These are phyloP conservation scores for Chara braunii DNA, from an alignment of 139 green algal species.

Conservation along the genomic window DNA sequence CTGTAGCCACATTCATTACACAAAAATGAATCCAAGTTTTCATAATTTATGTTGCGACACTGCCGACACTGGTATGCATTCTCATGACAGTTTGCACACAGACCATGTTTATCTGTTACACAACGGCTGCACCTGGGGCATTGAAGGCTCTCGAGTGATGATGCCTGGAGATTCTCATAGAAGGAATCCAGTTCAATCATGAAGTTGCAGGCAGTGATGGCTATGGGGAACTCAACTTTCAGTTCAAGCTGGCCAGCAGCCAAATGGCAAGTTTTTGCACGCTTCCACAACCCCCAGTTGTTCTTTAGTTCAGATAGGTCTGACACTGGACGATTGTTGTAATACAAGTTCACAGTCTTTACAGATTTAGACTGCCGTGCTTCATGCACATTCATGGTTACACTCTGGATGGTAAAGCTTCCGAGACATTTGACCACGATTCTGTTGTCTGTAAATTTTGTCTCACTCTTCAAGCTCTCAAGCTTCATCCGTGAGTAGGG, in stretches of 20 bases:
- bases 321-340: conserved; percentile 32
- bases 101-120: conserved; percentile 47
- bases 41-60: conserved; percentile 60
- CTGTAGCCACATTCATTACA: conserved; percentile 56
- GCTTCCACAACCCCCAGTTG: conserved; percentile 39
- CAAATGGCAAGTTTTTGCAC: conserved; percentile 19
- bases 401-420: conserved; percentile 32
- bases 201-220: conserved; percentile 42
- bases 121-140: conserved; percentile 48
- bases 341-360: conserved; percentile 42
- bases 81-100: conserved; percentile 51
- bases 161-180: conserved; percentile 38
- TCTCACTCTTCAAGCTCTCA: conserved; percentile 40
- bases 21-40: conserved; percentile 51
- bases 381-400: conserved; percentile 37
- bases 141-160: conserved; percentile 41
- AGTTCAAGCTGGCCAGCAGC: conserved; percentile 36
- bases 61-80: conserved; percentile 56
- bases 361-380: conserved; percentile 23
- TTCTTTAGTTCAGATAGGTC: conserved; percentile 48
- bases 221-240: conserved; percentile 35
- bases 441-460: conserved; percentile 44
- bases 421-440: conserved; percentile 39
- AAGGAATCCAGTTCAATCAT: conserved; percentile 46
- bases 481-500: conserved; percentile 32